A percentile compares a stretch with the other conserved stretches of the same genome.
Conservation (phyloP, 495 filamentous ascomycete genomes). For the Viridothelium virens region DNA sequence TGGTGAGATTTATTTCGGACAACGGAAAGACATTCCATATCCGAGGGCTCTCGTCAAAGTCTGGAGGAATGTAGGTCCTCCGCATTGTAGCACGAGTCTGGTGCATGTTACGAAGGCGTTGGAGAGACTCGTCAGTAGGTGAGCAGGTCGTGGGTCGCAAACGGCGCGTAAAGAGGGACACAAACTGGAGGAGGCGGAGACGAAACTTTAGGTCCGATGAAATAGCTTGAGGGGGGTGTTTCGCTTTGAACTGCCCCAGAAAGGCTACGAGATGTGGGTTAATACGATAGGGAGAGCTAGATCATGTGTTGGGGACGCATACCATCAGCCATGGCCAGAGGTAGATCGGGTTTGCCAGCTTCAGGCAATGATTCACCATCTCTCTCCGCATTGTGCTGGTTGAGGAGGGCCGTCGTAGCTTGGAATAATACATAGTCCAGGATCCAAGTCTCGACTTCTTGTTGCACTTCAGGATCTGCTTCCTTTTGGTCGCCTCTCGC, state of each 20-base stretch:
- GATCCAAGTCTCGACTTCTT: conserved; percentile 46
- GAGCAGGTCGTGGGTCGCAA: conserved; percentile 19
- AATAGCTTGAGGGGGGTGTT: conserved; percentile 25
- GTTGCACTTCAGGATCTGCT: conserved; percentile 14
- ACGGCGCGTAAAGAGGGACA: conserved; percentile 32
- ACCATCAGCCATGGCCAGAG: conserved; percentile 17
- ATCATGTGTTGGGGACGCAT: background rate
- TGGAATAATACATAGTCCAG: conserved; percentile 48
- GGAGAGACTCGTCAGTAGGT: conserved; percentile 11
- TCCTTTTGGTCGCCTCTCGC: background rate
- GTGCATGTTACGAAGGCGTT: conserved; percentile 17
- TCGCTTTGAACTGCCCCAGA: conserved; percentile 29
- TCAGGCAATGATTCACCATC: background rate
- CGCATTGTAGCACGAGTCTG: conserved; percentile 2
- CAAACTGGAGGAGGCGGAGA: conserved; percentile 34
- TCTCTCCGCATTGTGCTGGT: conserved; percentile 10
- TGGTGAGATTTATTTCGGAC: conserved; percentile 5
- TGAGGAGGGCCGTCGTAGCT: conserved; percentile 35
- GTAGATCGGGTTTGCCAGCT: background rate
- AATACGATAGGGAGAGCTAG: background rate
- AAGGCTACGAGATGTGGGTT: conserved; percentile 22
- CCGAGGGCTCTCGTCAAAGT: background rate
- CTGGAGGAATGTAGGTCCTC: too few relatives aligned
- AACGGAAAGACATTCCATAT: background rate
- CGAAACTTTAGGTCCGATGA: conserved; percentile 27